Base-by-base conservation (phyloP, 331 rosid species). In the Pyrus hybrid region DNA sequence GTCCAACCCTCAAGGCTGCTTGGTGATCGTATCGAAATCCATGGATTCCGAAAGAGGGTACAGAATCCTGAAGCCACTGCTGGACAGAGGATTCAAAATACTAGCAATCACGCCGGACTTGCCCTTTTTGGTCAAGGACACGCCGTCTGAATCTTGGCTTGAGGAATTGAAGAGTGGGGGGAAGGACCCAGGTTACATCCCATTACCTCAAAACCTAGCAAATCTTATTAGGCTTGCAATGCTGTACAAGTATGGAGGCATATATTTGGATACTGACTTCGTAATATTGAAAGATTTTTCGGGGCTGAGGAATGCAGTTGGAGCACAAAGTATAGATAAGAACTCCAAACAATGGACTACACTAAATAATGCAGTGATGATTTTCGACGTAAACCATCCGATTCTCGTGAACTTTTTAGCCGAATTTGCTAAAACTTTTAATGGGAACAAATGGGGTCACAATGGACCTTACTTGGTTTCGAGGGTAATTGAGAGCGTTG, bases 231-330 rank as follows among this genome's bases (percentile, higher is more conserved):
- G 82, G 67, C 61, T 79, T 18, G 28, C 74, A 14, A 53, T 67
- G 43, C 29, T 79, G 21, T 79, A 79, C 70, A 79, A 79, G 53
- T 79, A 79, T n/a, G 82, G 82, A 41, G 82, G 82, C 17, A 73
- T 45, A 3, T 79, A 72, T 71, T 13, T 79, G 7, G 82, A 79
- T 75, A 58, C 70, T 3, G 82, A 79, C 65, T 57, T 64, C 41
- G 30, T 73, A 7, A 30, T 61, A 10, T 30, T 73, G 37, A 66
- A 41, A 18, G 74, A 56, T 54, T 72, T 79, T 4, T 72, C 35
- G 0, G 74, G 51, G 28, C 20, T 73, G 20, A 53, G 75, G 22
- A 79, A 79, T 35, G 65, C 70, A 16, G 16, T 73, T 45, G 82
- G 79, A 30, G 74, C 60, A 28, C 70, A 79, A 47, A 57, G 51